phyloP scores from a whole-genome alignment of 208 protist genomes.

The Trypanosomatidae sp. region DNA sequence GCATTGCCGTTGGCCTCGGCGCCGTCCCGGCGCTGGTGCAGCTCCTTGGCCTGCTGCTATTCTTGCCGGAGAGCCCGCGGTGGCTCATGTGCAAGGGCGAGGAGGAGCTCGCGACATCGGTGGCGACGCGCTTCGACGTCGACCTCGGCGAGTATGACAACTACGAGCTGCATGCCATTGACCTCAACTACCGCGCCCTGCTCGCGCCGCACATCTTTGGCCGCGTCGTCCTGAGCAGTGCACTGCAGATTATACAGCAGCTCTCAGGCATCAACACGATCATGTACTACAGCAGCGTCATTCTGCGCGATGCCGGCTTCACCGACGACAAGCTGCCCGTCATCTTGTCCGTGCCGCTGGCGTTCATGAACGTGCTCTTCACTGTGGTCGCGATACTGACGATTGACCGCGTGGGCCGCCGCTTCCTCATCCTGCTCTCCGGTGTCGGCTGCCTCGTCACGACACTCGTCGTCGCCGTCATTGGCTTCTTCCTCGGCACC shows the following conservation, averaged over 20 bases:
- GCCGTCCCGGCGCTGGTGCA: constrained; percentile 70
- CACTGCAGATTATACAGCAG: constrained; percentile 87
- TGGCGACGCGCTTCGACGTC: constrained; percentile 42
- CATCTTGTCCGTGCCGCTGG: constrained; percentile 69
- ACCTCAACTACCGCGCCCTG: constrained; percentile 37
- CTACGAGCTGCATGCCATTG: constrained; percentile 19
- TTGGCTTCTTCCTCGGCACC: constrained; percentile 48
- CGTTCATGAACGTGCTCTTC: constrained; percentile 84
- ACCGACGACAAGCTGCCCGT: constrained; percentile 55
- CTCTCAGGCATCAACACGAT: constrained; percentile 89
- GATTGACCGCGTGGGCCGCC: constrained; percentile 70
- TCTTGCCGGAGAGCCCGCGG: constrained; percentile 80
- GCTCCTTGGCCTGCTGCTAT: constrained; percentile 59
- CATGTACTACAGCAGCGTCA: constrained; percentile 90
- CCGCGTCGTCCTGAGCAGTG: constrained; percentile 61
- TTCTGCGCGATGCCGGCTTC: constrained; percentile 77
- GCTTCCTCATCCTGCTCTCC: constrained; percentile 52
- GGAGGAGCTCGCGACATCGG: constrained; percentile 18
- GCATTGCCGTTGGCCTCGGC: constrained; percentile 71
- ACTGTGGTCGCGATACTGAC: constrained; percentile 62
- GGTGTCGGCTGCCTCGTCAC: constrained; percentile 45
- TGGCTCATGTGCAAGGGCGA: constrained; percentile 59
- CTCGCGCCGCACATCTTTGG: constrained; percentile 38
- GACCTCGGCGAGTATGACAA: constrained; percentile 40
- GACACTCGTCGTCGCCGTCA: constrained; percentile 32